Evolutionary conservation across 2,329 filamentous ascomycete species (phyloP).

Genomic region (Ophiostoma himal-ulmi): DNA sequence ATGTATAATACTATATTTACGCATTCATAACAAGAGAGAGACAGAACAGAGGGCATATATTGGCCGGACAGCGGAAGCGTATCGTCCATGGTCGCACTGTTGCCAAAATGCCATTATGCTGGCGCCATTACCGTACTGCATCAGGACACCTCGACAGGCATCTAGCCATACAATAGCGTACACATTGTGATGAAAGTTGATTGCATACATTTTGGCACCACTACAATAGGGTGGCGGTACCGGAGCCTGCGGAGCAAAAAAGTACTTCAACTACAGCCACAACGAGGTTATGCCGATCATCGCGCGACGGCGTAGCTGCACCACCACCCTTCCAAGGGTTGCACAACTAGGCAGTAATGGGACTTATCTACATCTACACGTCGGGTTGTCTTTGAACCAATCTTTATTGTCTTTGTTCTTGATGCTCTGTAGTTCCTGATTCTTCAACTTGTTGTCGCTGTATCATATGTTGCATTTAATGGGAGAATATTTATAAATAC

Average conservation of each 20-base stretch:
- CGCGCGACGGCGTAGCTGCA: not conserved
- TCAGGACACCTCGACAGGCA: too few species aligned
- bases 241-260: not conserved
- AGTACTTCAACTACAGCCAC: not conserved
- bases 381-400: too few species aligned
- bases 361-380: not conserved
- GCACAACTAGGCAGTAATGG: constrained; percentile 5
- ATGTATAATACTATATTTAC: too few species aligned
- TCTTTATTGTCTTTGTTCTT: not conserved
- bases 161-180: not conserved
- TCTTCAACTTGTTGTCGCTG: not conserved
- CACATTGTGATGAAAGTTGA: not conserved
- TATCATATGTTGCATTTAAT: not conserved
- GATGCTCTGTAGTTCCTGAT: not conserved
- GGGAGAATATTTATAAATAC: not conserved
- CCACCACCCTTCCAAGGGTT: constrained; percentile 1
- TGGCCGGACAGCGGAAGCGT: too few species aligned
- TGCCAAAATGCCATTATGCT: too few species aligned
- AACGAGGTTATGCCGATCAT: constrained; percentile 14
- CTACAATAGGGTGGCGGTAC: not conserved
- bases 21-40: too few species aligned
- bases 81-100: too few species aligned
- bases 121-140: too few species aligned
- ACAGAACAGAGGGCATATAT: too few species aligned
- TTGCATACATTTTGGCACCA: not conserved